These are phyloP conservation scores for Nakataea oryzae DNA, from an alignment of 2,329 filamentous ascomycete species.

Conservation along the genomic window DNA sequence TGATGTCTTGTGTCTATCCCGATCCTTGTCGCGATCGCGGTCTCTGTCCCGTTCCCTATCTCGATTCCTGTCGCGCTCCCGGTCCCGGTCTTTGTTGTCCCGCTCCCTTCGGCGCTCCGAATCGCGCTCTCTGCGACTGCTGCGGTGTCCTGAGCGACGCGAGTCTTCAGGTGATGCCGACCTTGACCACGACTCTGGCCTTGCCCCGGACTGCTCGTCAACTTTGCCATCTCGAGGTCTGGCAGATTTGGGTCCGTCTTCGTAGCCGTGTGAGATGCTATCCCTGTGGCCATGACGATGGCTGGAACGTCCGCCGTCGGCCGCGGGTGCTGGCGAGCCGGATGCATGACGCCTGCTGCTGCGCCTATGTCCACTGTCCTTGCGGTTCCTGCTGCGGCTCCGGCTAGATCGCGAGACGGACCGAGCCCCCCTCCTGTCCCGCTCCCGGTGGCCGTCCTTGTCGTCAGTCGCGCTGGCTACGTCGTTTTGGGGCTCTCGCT, in stretches of 20 bases:
- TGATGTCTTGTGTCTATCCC: slow-evolving; percentile 23
- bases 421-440: slow-evolving; percentile 14
- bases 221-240: slow-evolving; percentile 27
- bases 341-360: slow-evolving; percentile 47
- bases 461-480: background rate
- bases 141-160: slow-evolving; percentile 47
- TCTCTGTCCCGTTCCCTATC: slow-evolving; percentile 1
- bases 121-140: slow-evolving; percentile 43
- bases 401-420: slow-evolving; percentile 24
- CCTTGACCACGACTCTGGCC: slow-evolving; percentile 28
- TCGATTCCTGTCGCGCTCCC: background rate
- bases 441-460: slow-evolving; percentile 13
- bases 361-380: slow-evolving; percentile 21
- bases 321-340: slow-evolving; percentile 25
- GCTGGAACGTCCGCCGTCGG: slow-evolving; percentile 31
- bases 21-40: slow-evolving; percentile 19
- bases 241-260: slow-evolving; percentile 28
- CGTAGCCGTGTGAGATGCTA: slow-evolving; percentile 29
- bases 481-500: slow-evolving; percentile 12
- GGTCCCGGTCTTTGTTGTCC: background rate
- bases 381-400: slow-evolving; percentile 32
- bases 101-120: slow-evolving; percentile 22
- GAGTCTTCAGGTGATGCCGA: slow-evolving; percentile 54
- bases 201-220: slow-evolving; percentile 28
- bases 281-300: slow-evolving; percentile 38